Conservation (phyloP, 1,284 basidiomycete genomes). For the Rhizopogon hawkerae region DNA sequence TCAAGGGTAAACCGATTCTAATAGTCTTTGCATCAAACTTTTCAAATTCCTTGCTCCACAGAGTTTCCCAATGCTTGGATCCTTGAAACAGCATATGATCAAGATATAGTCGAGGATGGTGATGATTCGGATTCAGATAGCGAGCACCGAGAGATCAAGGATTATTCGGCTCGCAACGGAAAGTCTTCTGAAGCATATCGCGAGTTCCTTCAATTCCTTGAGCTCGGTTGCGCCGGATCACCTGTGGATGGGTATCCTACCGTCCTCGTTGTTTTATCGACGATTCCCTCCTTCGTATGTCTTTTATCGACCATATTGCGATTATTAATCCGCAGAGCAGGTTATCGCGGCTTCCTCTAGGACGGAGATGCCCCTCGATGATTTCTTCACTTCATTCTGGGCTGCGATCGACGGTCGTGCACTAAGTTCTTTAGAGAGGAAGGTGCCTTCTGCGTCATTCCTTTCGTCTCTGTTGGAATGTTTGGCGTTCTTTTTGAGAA, state of each 20-base stretch:
- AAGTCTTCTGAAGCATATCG: slow-evolving; percentile 42
- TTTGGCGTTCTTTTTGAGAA: slow-evolving; percentile 46
- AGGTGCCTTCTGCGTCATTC: slow-evolving; percentile 2
- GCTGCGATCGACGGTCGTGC: slow-evolving; percentile 62
- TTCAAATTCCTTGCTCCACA: slow-evolving; percentile 23
- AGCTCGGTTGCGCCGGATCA: slow-evolving; percentile 67
- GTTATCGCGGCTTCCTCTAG: background rate
- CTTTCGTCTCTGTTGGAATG: slow-evolving; percentile 65
- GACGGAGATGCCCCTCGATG: slow-evolving; percentile 24
- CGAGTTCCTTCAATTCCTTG: slow-evolving; percentile 71
- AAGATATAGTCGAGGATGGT: slow-evolving; percentile 8
- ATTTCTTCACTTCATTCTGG: slow-evolving; percentile 73
- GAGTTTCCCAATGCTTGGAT: slow-evolving; percentile 61
- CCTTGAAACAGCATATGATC: slow-evolving; percentile 7
- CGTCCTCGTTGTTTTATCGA: slow-evolving; percentile 70
- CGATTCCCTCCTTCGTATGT: slow-evolving; percentile 55
- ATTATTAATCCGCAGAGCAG: background rate
- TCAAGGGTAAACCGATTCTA: slow-evolving; percentile 48
- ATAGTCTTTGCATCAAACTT: background rate
- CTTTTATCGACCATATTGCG: slow-evolving; percentile 10
- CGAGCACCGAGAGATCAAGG: slow-evolving; percentile 29
- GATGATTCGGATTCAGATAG: slow-evolving; percentile 19
- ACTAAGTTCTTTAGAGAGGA: slow-evolving; percentile 28
- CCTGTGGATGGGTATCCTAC: slow-evolving; percentile 71
- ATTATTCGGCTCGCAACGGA: slow-evolving; percentile 20